Conservation (phyloP, 2,329 filamentous ascomycete genomes). For the Talaromyces piceae region DNA sequence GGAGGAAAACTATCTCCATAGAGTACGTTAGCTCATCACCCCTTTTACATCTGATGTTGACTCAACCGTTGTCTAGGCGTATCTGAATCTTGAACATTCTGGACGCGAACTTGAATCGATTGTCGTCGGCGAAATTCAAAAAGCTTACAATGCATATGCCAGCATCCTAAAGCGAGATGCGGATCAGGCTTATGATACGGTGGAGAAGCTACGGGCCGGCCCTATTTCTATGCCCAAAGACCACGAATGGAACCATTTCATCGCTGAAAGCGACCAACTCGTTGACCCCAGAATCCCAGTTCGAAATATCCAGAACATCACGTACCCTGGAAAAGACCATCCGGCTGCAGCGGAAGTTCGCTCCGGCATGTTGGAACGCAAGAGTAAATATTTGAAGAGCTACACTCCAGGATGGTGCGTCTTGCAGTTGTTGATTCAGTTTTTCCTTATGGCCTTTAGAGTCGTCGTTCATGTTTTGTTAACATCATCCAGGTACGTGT, state of each 20-base stretch:
- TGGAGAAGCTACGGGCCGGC: slow-evolving; percentile 74
- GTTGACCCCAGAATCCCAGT: slow-evolving; percentile 77
- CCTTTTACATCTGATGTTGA: slow-evolving; percentile 9
- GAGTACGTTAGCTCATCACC: slow-evolving; percentile 48
- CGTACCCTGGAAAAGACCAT: slow-evolving; percentile 86
- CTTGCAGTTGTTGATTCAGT: background rate
- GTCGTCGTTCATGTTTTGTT: background rate
- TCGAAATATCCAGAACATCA: slow-evolving; percentile 70
- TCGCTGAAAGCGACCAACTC: slow-evolving; percentile 73
- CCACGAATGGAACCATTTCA: slow-evolving; percentile 79
- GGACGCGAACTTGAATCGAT: slow-evolving; percentile 93
- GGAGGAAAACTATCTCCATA: slow-evolving; percentile 94
- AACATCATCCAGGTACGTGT: slow-evolving; percentile 63
- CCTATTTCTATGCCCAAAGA: slow-evolving; percentile 93
- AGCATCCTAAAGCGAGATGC: slow-evolving; percentile 87
- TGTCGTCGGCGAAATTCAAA: slow-evolving; percentile 94
- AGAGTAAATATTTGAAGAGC: slow-evolving; percentile 98
- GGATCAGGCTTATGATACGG: slow-evolving; percentile 67
- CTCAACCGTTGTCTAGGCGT: slow-evolving; percentile 55
- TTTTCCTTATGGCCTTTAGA: background rate
- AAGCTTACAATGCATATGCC: slow-evolving; percentile 90
- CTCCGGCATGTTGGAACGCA: slow-evolving; percentile 86
- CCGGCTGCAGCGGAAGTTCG: slow-evolving; percentile 76
- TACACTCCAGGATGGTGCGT: slow-evolving; percentile 89
- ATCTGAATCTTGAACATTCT: slow-evolving; percentile 87